A percentile compares a stretch with the other conserved stretches of the same genome.
These are phyloP conservation scores for Sechiopsis laciniata DNA, from an alignment of 306 rosid species.

Conservation along the genomic window DNA sequence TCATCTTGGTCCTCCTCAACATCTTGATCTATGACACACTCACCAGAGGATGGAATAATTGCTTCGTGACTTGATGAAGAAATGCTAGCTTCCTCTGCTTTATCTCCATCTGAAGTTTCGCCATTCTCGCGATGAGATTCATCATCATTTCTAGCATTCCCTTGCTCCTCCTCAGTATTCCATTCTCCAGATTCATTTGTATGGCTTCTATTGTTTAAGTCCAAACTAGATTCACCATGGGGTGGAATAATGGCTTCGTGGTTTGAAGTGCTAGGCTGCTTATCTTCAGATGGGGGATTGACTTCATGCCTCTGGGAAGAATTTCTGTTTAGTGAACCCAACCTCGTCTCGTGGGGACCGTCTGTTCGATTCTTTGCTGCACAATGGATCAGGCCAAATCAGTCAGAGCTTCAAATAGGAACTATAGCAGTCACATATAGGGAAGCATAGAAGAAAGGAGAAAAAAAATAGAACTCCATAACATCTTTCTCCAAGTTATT, in stretches of 20 bases:
- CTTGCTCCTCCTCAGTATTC: conserved; percentile 26
- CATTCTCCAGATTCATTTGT: conserved; percentile 30
- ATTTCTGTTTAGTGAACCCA: conserved; percentile 33
- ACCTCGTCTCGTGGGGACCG: conserved; percentile 25
- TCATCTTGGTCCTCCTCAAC: conserved; percentile 10
- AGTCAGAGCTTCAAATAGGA: conserved; percentile 6
- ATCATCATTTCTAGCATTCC: conserved; percentile 31
- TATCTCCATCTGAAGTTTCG: conserved; percentile 29
- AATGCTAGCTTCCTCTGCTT: conserved; percentile 35
- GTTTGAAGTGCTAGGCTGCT: conserved; percentile 26
- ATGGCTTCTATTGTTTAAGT: conserved; percentile 29
- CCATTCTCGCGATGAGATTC: conserved; percentile 36
- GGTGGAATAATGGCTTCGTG: conserved; percentile 34
- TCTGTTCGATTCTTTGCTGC: conserved; percentile 56
- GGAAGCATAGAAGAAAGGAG: neutral
- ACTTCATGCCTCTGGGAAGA: conserved; percentile 31
- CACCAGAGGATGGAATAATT: conserved; percentile 18
- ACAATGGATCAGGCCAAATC: conserved; percentile 24
- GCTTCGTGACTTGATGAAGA: conserved; percentile 28
- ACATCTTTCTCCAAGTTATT: neutral
- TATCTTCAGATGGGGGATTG: conserved; percentile 28
- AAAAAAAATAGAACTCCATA: neutral
- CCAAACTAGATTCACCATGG: conserved; percentile 33
- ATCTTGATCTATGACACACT: conserved; percentile 6
- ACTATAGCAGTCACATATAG: neutral